Conservation (phyloP, 352 stramenopile species). For the Phytophthora hibernalis region DNA sequence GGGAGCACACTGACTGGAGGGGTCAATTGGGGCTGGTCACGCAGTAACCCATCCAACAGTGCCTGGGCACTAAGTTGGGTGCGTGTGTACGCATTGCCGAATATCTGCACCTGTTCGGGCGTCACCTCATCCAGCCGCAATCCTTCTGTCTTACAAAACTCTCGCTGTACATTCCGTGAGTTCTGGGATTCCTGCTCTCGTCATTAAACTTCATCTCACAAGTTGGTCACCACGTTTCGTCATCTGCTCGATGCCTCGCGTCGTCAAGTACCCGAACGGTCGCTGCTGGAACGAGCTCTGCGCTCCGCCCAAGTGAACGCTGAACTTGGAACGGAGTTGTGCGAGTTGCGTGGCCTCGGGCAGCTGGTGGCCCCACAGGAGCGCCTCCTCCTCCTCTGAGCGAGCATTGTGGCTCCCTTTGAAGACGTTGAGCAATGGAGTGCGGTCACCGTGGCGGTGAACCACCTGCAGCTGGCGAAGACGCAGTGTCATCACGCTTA, state of each 20-base stretch:
- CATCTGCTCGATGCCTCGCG: conserved; percentile 75
- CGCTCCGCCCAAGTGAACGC: conserved; percentile 15
- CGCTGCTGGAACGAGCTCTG: conserved; percentile 54
- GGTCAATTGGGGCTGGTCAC: conserved; percentile 39
- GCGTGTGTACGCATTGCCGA: conserved; percentile 75
- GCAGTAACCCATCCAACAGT: conserved; percentile 60
- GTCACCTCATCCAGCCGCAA: conserved; percentile 49
- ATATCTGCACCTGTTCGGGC: conserved; percentile 56
- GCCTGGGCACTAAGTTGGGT: conserved; percentile 84
- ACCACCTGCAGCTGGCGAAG: conserved; percentile 83
- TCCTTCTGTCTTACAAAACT: conserved; percentile 50
- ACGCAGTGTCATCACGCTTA: conserved; percentile 34
- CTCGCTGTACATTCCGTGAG: conserved; percentile 37
- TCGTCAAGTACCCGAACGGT: conserved; percentile 77
- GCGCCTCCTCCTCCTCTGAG: conserved; percentile 46
- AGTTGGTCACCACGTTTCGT: conserved; percentile 52
- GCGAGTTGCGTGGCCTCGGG: conserved; percentile 45
- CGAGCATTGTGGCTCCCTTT: conserved; percentile 32
- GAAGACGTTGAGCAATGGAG: conserved; percentile 79
- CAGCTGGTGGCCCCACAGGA: conserved; percentile 56
- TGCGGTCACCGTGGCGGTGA: conserved; percentile 84
- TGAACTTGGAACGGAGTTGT: conserved; percentile 46
- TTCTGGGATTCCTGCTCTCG: neutral
- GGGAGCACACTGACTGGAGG: conserved; percentile 64
- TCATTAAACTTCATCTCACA: conserved; percentile 30